Evolutionary conservation across 495 filamentous ascomycete species (phyloP), one percentile per base, ranked within the genome.

Genomic region (Penicillium roqueforti): DNA sequence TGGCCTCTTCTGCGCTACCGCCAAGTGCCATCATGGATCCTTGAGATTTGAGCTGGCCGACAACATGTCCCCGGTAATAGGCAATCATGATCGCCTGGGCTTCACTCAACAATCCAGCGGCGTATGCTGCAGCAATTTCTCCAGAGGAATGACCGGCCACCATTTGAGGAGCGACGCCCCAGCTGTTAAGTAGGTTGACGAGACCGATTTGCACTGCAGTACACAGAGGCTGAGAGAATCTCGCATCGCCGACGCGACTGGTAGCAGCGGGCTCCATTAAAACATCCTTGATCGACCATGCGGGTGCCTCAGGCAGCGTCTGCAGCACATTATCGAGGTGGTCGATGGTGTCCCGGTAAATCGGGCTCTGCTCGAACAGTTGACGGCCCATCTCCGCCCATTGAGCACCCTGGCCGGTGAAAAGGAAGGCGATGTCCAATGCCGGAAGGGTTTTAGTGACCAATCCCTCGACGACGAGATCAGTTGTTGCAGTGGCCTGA

Each of bases 161-260:
- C 1, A 44, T 55, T 1, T 9, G 26, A 0, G 75, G 70, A 0
- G 28, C 53, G 9, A 78, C 47, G 1, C 54, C 53, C 65, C 67
- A 72, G 37, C 46, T 53, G 0, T 37, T 36, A 9, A 77, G 54
- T 0, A 73, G 56, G 14, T 75, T 68, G 0, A 74, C 61, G 10
- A 80, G 47, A 3, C 67, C 71, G 10, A 80, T 51, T 45, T 79
- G 76, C 1, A 80, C 38, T 0, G 62, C 68, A 1, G 71, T 75
- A 47, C 68, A 76, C 1, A 73, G 9, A 3, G 76, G 62, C 20
- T 26, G 25, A 6, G 25, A 26, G 25, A 26, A 26, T 26, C 25
- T 26, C 25, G 25, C 25, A 26, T 26, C 25, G 2, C 25, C 25
- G 7, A 26, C 25, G 25, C 25, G 25, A 6, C 25, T 26, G 3